phyloP scores from a whole-genome alignment of 352 stramenopile genomes.

The Globisporangium camurandrum region DNA sequence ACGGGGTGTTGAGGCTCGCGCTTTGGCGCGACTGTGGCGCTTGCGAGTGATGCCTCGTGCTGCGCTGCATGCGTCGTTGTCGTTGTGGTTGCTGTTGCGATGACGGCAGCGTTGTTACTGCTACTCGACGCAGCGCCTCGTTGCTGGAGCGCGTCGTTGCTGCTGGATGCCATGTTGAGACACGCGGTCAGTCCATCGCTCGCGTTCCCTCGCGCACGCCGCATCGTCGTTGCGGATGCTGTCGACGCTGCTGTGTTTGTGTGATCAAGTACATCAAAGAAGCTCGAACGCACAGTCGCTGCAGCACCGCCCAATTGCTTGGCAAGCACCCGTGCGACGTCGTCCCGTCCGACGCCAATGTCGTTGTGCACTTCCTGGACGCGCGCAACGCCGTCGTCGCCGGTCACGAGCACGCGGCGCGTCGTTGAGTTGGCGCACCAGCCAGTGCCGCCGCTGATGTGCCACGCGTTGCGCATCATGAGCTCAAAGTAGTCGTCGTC shows the following conservation, averaged over 20 bases:
- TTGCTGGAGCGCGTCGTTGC: not conserved
- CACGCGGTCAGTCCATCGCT: constrained; percentile 49
- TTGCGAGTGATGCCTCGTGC: not conserved
- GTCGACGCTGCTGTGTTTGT: constrained; percentile 12
- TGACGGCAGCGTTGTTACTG: not conserved
- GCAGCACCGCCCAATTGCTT: constrained; percentile 14
- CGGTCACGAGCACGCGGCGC: constrained; percentile 53
- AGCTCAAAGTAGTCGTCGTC: constrained; percentile 91
- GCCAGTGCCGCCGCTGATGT: constrained; percentile 44
- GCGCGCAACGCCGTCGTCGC: constrained; percentile 33
- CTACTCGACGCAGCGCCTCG: not conserved
- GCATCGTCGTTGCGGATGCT: constrained; percentile 17
- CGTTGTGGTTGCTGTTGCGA: not conserved
- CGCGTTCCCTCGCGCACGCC: constrained; percentile 34
- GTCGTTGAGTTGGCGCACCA: constrained; percentile 55
- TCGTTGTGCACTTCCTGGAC: constrained; percentile 46
- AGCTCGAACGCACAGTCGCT: constrained; percentile 20
- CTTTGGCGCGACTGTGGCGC: constrained; percentile 10
- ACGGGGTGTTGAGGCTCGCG: constrained; percentile 30
- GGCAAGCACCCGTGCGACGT: constrained; percentile 24
- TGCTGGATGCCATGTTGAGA: constrained; percentile 17
- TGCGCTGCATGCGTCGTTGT: too few species aligned
- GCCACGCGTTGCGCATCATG: constrained; percentile 87
- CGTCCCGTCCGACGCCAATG: constrained; percentile 22
- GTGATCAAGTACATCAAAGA: constrained; percentile 60